These are phyloP conservation scores for Apiospora marii DNA, from an alignment of 2,329 filamentous ascomycete genomes.

Conservation along the genomic window DNA sequence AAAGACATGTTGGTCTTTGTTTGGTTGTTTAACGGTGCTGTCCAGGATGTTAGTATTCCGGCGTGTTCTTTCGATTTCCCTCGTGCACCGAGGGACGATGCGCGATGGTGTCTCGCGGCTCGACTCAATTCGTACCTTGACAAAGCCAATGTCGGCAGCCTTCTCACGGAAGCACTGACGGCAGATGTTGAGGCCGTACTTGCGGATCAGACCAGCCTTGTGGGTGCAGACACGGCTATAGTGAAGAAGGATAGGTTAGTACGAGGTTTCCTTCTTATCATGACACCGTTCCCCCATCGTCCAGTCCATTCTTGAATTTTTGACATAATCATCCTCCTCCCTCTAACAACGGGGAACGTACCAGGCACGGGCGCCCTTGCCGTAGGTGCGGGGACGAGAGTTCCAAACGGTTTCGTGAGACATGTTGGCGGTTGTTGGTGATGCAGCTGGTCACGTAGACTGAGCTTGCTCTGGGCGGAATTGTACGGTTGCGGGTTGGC, in stretches of 20 bases:
- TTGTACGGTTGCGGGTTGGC: constrained; percentile 20
- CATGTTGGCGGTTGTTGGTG: constrained; percentile 58
- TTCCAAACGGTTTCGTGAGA: constrained; percentile 97
- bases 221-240: constrained; percentile 79
- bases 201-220: constrained; percentile 98
- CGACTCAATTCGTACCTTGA: constrained; percentile 61
- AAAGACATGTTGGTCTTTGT: constrained; percentile 30
- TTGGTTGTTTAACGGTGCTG: constrained; percentile 38
- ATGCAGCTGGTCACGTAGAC: constrained; percentile 28
- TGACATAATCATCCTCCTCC: constrained; percentile 24
- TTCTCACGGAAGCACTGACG: constrained; percentile 83
- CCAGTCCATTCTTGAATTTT: constrained; percentile 18
- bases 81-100: neutral
- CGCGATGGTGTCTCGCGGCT: neutral
- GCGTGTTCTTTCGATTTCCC: neutral
- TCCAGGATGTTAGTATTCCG: constrained; percentile 11
- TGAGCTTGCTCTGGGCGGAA: constrained; percentile 11
- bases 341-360: constrained; percentile 59
- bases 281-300: constrained; percentile 21
- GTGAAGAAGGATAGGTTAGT: constrained; percentile 27
- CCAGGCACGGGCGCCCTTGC: constrained; percentile 95
- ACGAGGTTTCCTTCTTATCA: constrained; percentile 35
- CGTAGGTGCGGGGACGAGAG: constrained; percentile 95
- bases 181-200: constrained; percentile 95
- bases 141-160: constrained; percentile 75